Conservation (phyloP, 768 basidiomycete genomes). For the Dacryopinax primogenitus region DNA sequence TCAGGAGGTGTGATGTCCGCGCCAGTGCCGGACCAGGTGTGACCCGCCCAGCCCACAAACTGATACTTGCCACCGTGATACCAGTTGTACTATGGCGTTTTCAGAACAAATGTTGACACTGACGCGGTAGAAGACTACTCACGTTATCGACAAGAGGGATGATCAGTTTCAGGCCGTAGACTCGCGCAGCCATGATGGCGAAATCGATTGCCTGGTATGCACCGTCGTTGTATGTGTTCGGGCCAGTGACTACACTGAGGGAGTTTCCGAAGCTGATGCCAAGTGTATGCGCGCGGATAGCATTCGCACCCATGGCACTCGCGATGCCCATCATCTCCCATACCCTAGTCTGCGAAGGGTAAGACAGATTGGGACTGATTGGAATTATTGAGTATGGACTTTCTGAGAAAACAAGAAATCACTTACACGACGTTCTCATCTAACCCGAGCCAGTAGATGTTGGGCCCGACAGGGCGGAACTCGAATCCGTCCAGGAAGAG, state of each 20-base stretch:
- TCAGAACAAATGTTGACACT: background rate
- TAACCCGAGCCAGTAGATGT: conserved; percentile 17
- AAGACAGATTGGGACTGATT: conserved; percentile 17
- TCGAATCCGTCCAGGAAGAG: conserved; percentile 16
- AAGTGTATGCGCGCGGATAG: conserved; percentile 18
- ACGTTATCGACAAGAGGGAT: conserved; percentile 19
- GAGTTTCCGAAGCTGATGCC: conserved; percentile 15
- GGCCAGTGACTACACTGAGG: conserved; percentile 1
- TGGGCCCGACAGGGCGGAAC: conserved; percentile 17
- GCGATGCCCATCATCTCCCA: conserved; percentile 23
- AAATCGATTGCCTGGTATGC: conserved; percentile 19
- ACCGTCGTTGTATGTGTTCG: background rate
- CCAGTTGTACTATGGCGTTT: conserved; percentile 19
- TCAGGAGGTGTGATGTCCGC: conserved; percentile 16
- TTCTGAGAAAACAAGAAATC: background rate
- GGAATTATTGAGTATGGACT: background rate
- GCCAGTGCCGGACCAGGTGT: conserved; percentile 10
- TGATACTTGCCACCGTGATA: conserved; percentile 20
- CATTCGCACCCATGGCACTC: conserved; percentile 19
- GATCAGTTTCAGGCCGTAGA: conserved; percentile 18
- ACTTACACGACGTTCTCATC: conserved; percentile 25
- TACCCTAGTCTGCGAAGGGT: conserved; percentile 21
- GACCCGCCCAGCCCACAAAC: conserved; percentile 16
- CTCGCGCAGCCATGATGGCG: conserved; percentile 17
- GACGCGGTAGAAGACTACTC: background rate